Conservation (phyloP, 2,329 filamentous ascomycete genomes). For the Cladosporium oxysporum region DNA sequence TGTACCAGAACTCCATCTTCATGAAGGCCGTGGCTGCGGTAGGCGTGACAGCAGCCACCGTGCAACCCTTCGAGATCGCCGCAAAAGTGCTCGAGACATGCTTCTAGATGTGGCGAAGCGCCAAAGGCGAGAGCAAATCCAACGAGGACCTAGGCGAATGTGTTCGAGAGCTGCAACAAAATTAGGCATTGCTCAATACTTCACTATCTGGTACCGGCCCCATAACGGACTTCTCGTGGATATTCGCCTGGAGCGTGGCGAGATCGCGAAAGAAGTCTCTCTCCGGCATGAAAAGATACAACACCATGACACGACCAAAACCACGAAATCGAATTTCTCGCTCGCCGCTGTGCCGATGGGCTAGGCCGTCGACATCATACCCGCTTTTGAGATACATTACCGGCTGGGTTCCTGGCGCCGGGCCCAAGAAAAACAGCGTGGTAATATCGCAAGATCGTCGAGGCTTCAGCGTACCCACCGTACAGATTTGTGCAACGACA, state of each 20-base stretch:
- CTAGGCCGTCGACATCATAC: constrained; percentile 46
- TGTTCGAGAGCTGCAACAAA: not conserved
- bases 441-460: not conserved
- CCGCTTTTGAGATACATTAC: constrained; percentile 46
- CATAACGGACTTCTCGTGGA: not conserved
- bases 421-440: constrained; percentile 46
- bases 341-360: not conserved
- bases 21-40: constrained; percentile 6
- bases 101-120: constrained; percentile 10
- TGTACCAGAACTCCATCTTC: not conserved
- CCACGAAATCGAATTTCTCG: not conserved
- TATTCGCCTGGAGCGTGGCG: not conserved
- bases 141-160: not conserved
- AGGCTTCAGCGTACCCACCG: constrained; percentile 34
- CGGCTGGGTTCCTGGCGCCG: constrained; percentile 48
- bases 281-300: not conserved
- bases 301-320: not conserved
- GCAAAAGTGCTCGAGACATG: not conserved
- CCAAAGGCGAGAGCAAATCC: not conserved
- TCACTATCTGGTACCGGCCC: not conserved
- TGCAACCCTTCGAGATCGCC: constrained; percentile 6
- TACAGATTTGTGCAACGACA: constrained; percentile 46
- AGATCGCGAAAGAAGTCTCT: not conserved
- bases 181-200: not conserved
- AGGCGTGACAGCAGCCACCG: constrained; percentile 1